Percentiles rank a stretch among this genome's conserved stretches.
Conservation (phyloP, 202 grass and related monocot genomes). For the Brachypodium distachyon region DNA sequence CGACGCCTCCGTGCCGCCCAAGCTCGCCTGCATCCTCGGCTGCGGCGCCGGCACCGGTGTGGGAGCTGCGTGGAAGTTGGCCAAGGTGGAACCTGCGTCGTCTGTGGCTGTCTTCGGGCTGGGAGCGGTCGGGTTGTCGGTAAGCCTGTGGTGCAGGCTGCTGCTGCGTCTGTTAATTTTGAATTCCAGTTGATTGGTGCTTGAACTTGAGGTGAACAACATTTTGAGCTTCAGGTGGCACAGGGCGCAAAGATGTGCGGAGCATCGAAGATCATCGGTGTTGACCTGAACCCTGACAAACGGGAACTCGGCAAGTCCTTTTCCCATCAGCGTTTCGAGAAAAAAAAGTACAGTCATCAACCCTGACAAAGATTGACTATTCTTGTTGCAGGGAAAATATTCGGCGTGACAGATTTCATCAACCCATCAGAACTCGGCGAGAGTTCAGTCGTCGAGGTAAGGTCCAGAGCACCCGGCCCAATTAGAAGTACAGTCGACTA, state of each 20-base stretch:
- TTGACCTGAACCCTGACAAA: constrained; percentile 65
- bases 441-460: constrained; percentile 28
- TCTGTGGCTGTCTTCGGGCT: constrained; percentile 61
- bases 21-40: constrained; percentile 53
- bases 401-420: constrained; percentile 58
- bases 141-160: not conserved
- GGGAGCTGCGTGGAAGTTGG: constrained; percentile 59
- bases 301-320: constrained; percentile 34
- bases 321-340: too few relatives aligned
- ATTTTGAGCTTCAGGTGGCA: constrained; percentile 30
- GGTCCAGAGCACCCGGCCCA: not conserved
- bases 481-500: not conserved
- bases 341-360: not conserved
- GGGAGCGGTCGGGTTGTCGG: constrained; percentile 56
- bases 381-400: constrained; percentile 24
- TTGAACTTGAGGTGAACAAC: not conserved
- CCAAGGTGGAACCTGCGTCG: constrained; percentile 35
- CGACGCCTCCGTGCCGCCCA: constrained; percentile 26
- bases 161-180: not conserved
- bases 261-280: constrained; percentile 55
- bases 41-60: constrained; percentile 57
- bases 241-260: constrained; percentile 63
- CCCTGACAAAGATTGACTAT: too few relatives aligned
- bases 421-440: constrained; percentile 45
- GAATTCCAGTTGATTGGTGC: not conserved